Percentiles rank a stretch among this genome's conserved stretches.
phyloP scores from a whole-genome alignment of 371 early-diverging fungal species.

The Lichtheimia ornata region DNA sequence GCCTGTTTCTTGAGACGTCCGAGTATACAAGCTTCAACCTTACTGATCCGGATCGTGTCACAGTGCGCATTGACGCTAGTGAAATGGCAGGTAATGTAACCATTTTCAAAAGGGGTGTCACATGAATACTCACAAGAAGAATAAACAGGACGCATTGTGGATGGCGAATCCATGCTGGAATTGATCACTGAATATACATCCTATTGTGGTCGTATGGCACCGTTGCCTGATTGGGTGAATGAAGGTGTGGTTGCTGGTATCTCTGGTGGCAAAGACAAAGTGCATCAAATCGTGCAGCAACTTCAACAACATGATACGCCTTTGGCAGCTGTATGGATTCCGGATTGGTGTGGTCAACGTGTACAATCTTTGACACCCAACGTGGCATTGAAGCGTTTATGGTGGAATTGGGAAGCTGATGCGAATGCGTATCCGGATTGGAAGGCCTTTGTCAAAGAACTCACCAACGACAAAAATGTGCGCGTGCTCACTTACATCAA shows the following conservation, averaged over 20 bases:
- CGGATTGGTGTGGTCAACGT: slow-evolving; percentile 56
- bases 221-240: slow-evolving; percentile 51
- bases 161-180: slow-evolving; percentile 44
- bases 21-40: slow-evolving; percentile 57
- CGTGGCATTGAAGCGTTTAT: slow-evolving; percentile 30
- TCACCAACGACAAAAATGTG: slow-evolving; percentile 19
- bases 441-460: slow-evolving; percentile 32
- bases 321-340: slow-evolving; percentile 42
- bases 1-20: slow-evolving; percentile 50
- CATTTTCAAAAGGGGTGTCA: no score
- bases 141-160: slow-evolving; percentile 37
- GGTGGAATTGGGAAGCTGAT: slow-evolving; percentile 59
- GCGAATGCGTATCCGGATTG: slow-evolving; percentile 45
- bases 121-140: neutral
- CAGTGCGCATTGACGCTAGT: slow-evolving; percentile 36
- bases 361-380: slow-evolving; percentile 22
- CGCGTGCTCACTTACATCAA: slow-evolving; percentile 44
- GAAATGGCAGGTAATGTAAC: slow-evolving; percentile 21
- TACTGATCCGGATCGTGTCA: slow-evolving; percentile 35
- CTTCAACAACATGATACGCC: slow-evolving; percentile 33
- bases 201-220: slow-evolving; percentile 48
- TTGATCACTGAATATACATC: slow-evolving; percentile 49
- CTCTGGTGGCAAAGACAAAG: slow-evolving; percentile 48
- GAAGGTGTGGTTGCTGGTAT: slow-evolving; percentile 48
- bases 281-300: slow-evolving; percentile 29